A percentile compares a stretch with the other conserved stretches of the same genome.
Evolutionary conservation across 768 basidiomycete genomes (phyloP).

Genomic region (Russula sp.): DNA sequence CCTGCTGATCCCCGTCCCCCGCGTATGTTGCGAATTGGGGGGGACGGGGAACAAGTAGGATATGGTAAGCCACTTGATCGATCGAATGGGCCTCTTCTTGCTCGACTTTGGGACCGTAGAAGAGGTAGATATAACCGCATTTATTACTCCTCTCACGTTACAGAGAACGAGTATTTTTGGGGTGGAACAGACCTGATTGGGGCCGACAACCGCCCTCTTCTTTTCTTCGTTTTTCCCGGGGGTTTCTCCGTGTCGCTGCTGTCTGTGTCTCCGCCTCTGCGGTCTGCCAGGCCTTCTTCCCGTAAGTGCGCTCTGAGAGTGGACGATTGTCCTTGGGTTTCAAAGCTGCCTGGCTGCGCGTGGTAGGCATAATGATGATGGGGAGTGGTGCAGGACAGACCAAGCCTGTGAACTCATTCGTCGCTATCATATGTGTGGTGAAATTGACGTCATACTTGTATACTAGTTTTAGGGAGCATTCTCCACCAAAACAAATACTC

Average conservation of each 20-base stretch:
- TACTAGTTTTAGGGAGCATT: no score
- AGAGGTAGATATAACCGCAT: slow-evolving; percentile 56
- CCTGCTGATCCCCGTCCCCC: slow-evolving; percentile 25
- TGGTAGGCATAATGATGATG: neutral
- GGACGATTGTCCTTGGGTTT: neutral
- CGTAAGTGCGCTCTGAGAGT: neutral
- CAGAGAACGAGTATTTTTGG: neutral
- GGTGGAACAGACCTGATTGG: neutral
- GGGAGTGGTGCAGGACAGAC: neutral
- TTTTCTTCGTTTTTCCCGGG: neutral
- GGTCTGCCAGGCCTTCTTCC: neutral
- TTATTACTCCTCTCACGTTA: slow-evolving; percentile 33
- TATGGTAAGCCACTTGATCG: slow-evolving; percentile 52
- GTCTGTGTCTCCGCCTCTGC: neutral
- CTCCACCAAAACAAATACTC: no score
- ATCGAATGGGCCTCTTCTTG: slow-evolving; percentile 46
- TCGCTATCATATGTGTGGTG: neutral
- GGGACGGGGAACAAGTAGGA: slow-evolving; percentile 53
- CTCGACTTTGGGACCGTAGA: slow-evolving; percentile 55
- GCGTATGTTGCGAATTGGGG: slow-evolving; percentile 36
- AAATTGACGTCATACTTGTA: neutral
- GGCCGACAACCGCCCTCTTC: neutral
- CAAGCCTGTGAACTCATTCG: neutral
- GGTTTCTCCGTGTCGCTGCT: neutral
- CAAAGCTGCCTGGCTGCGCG: neutral